These are phyloP conservation scores for Talaromyces pinophilus DNA, from an alignment of 2,329 filamentous ascomycete species.

Conservation along the genomic window DNA sequence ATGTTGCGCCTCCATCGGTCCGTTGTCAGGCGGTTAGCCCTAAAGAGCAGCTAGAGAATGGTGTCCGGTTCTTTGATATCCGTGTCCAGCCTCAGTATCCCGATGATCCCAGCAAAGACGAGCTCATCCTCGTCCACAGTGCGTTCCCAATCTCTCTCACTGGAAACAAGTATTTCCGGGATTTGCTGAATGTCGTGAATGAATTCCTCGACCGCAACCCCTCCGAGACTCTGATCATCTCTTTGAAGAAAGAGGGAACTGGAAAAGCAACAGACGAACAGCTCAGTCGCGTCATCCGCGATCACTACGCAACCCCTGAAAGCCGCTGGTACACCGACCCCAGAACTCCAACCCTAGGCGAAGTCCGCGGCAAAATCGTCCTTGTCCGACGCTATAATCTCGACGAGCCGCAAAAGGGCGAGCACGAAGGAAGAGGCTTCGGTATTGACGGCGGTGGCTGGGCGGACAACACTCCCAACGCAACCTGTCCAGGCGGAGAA, in stretches of 20 bases:
- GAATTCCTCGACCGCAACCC: constrained; percentile 76
- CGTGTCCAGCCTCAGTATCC: constrained; percentile 69
- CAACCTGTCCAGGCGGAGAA: constrained; percentile 66
- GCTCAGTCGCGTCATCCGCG: constrained; percentile 70
- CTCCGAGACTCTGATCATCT: constrained; percentile 80
- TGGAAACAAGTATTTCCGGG: constrained; percentile 74
- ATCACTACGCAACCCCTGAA: constrained; percentile 64
- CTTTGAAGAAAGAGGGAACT: constrained; percentile 85
- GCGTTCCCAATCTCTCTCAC: constrained; percentile 85
- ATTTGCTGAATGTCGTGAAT: constrained; percentile 70
- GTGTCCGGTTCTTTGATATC: constrained; percentile 92
- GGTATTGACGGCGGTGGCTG: constrained; percentile 65
- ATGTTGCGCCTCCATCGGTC: constrained; percentile 84
- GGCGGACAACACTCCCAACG: constrained; percentile 86
- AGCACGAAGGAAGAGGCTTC: constrained; percentile 55
- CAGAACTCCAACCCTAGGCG: constrained; percentile 73
- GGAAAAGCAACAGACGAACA: constrained; percentile 78
- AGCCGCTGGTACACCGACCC: constrained; percentile 77
- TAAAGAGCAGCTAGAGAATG: constrained; percentile 77
- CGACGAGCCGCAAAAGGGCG: constrained; percentile 49
- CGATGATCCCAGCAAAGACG: constrained; percentile 60
- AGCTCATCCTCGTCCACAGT: constrained; percentile 81
- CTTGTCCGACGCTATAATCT: constrained; percentile 78
- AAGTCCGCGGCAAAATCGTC: constrained; percentile 78
- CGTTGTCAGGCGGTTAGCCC: constrained; percentile 84